Percentiles rank a stretch among this genome's conserved stretches.
Conservation (phyloP, 805 yeast species). For the Suhomyces faveliae region DNA sequence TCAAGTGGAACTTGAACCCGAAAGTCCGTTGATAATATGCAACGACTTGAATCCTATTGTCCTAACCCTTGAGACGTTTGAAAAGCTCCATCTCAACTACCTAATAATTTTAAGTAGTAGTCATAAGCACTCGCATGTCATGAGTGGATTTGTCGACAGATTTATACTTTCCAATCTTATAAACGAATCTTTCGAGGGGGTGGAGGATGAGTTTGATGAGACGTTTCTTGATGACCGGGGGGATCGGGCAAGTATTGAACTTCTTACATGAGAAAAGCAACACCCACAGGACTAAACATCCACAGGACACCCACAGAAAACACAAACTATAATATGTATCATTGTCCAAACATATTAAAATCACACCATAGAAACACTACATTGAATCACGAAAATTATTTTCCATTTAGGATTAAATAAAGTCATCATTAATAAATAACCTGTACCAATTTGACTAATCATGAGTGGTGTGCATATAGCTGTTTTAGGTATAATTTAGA, state of each 20-base stretch:
- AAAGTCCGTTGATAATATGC: constrained; percentile 24
- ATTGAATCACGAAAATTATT: too few relatives aligned
- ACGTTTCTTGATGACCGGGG: constrained; percentile 8
- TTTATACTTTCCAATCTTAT: constrained; percentile 33
- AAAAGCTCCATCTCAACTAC: constrained; percentile 37
- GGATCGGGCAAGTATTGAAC: constrained; percentile 29
- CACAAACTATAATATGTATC: too few relatives aligned
- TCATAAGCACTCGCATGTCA: constrained; percentile 10
- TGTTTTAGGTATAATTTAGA: too few relatives aligned
- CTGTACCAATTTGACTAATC: too few relatives aligned
- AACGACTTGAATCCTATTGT: constrained; percentile 32
- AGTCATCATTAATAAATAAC: too few relatives aligned
- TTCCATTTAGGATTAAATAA: too few relatives aligned
- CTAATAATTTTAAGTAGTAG: constrained; percentile 24
- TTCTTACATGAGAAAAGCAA: constrained; percentile 21
- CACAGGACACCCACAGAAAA: too few relatives aligned
- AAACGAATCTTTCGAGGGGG: constrained; percentile 23
- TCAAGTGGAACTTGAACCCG: constrained; percentile 18
- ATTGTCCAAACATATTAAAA: too few relatives aligned
- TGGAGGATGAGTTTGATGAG: constrained; percentile 16
- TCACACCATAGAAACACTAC: too few relatives aligned
- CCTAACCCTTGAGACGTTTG: constrained; percentile 36
- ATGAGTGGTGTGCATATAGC: too few relatives aligned
- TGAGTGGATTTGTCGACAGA: constrained; percentile 41
- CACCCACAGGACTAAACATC: not conserved